Evolutionary conservation across 2,329 filamentous ascomycete genomes (phyloP).

Genomic region (Aspergillus pseudoterreus): DNA sequence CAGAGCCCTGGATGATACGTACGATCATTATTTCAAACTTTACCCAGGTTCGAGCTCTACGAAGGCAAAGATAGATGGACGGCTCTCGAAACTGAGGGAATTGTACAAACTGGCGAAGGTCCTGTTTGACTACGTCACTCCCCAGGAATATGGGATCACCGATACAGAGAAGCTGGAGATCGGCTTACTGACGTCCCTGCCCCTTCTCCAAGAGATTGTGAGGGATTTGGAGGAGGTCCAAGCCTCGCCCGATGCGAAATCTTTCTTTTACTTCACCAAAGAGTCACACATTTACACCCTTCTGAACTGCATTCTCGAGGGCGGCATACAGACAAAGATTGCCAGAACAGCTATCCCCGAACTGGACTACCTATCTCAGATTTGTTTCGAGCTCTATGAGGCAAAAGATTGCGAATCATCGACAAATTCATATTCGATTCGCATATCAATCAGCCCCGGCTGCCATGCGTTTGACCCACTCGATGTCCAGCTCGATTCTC

Average conservation of each 20-base stretch:
- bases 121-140: conserved; percentile 96
- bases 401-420: conserved; percentile 76
- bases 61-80: conserved; percentile 76
- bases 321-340: conserved; percentile 95
- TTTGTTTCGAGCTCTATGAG: conserved; percentile 97
- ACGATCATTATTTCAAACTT: conserved; percentile 81
- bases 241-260: conserved; percentile 87
- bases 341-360: conserved; percentile 92
- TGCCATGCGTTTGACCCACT: conserved; percentile 96
- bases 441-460: conserved; percentile 91
- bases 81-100: conserved; percentile 84
- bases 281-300: conserved; percentile 98
- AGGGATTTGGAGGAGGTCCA: conserved; percentile 96
- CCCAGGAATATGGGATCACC: conserved; percentile 95
- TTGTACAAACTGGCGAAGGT: conserved; percentile 92
- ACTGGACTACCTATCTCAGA: conserved; percentile 94
- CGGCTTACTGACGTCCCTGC: conserved; percentile 86
- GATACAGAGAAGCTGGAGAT: conserved; percentile 98
- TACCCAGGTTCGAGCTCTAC: conserved; percentile 72
- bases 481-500: conserved; percentile 92
- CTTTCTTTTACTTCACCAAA: conserved; percentile 98
- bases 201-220: conserved; percentile 92
- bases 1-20: conserved; percentile 49
- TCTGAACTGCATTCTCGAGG: conserved; percentile 95
- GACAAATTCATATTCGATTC: conserved; percentile 89